Conservation (phyloP, 495 filamentous ascomycete species). For the Aspergillus olivimuriae region DNA sequence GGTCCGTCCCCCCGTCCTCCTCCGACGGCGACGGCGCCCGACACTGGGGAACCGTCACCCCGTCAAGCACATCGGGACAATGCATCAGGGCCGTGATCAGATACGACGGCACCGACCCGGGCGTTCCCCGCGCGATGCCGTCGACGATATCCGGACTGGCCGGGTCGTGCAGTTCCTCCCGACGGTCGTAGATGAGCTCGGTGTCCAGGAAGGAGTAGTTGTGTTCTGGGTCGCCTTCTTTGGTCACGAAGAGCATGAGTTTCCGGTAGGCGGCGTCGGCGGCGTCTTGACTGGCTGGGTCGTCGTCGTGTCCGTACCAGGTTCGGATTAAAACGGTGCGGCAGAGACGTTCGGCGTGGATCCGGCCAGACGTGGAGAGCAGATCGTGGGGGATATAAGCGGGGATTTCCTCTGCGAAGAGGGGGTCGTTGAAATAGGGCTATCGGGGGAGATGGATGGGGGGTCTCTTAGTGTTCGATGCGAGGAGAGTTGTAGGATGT, state of each 20-base stretch:
- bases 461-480: not conserved
- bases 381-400: slow-evolving; percentile 13
- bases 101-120: not conserved
- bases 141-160: not conserved
- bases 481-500: not conserved
- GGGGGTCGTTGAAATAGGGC: not conserved
- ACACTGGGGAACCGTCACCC: not conserved
- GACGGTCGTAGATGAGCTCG: not conserved
- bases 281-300: not conserved
- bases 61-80: not conserved
- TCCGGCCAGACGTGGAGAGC: not conserved
- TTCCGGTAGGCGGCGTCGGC: not conserved
- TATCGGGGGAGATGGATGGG: not conserved
- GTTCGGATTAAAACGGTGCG: not conserved
- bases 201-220: not conserved
- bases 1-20: not conserved
- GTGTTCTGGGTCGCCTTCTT: not conserved
- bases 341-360: not conserved
- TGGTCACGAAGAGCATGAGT: not conserved
- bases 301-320: not conserved
- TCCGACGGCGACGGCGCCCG: not conserved
- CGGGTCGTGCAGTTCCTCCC: not conserved
- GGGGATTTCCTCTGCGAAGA: slow-evolving; percentile 8
- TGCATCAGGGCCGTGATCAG: not conserved
- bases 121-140: not conserved